Evolutionary conservation across 1,284 basidiomycete genomes (phyloP).

Genomic region (Agaricales sp.): DNA sequence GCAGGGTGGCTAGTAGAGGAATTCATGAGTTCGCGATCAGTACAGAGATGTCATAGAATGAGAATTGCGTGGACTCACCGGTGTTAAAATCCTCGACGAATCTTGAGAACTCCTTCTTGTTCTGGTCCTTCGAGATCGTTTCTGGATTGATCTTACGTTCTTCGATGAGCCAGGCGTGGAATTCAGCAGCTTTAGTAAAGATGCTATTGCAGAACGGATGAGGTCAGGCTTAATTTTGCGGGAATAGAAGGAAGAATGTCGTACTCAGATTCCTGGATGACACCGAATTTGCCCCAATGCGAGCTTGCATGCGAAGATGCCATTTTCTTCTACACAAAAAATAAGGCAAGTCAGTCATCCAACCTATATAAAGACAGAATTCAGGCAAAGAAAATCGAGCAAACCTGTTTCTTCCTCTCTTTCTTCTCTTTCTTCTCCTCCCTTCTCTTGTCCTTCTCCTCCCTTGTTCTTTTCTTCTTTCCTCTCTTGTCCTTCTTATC

Average conservation of each 20-base stretch:
- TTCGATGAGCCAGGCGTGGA: constrained; percentile 84
- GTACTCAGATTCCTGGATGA: constrained; percentile 76
- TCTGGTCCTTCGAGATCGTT: constrained; percentile 72
- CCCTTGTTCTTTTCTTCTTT: constrained; percentile 38
- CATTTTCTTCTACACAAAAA: constrained; percentile 36
- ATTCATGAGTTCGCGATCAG: constrained; percentile 1
- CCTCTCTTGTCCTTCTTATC: constrained; percentile 28
- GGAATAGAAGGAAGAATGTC: constrained; percentile 20
- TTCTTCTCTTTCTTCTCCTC: constrained; percentile 63
- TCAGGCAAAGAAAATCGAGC: not conserved
- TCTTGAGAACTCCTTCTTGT: constrained; percentile 71
- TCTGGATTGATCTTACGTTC: constrained; percentile 85
- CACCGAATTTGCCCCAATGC: constrained; percentile 84
- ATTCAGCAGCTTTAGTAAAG: constrained; percentile 73
- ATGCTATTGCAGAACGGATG: constrained; percentile 33
- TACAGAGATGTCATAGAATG: not conserved
- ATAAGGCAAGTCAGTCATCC: not conserved
- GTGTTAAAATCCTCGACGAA: constrained; percentile 87
- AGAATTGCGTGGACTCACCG: constrained; percentile 28
- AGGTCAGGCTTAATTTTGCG: not conserved
- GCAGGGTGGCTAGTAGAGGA: constrained; percentile 56
- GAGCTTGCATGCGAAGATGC: constrained; percentile 40
- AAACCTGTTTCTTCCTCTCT: constrained; percentile 30
- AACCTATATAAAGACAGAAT: constrained; percentile 3
- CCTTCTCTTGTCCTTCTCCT: constrained; percentile 52